Evolutionary conservation across 108 stramenopile genomes (phyloP).

Genomic region (Fragilariopsis cylindrus): DNA sequence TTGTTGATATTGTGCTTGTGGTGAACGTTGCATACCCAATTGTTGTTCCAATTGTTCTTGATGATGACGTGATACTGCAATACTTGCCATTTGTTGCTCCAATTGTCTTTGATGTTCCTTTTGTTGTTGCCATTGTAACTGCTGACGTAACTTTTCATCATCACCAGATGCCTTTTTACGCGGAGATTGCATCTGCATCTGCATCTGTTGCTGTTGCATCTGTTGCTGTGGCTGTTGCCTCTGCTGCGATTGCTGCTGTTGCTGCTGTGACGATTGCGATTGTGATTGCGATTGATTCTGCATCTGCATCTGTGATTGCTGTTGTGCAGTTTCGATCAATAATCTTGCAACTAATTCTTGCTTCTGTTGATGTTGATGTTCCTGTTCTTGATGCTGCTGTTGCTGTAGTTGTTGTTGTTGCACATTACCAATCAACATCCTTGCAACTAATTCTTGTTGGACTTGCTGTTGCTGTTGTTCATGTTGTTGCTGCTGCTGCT

Average conservation of each 20-base stretch:
- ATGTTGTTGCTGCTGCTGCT: too few species aligned
- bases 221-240: neutral
- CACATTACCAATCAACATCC: too few species aligned
- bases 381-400: too few species aligned
- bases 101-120: neutral
- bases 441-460: too few species aligned
- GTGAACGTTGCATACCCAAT: neutral
- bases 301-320: too few species aligned
- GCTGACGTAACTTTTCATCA: neutral
- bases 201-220: neutral
- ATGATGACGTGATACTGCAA: neutral
- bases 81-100: neutral
- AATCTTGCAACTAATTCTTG: too few species aligned
- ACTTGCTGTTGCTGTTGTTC: too few species aligned
- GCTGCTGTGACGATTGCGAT: neutral
- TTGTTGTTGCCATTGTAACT: neutral
- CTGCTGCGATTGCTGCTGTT: neutral
- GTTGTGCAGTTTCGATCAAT: too few species aligned
- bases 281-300: too few species aligned
- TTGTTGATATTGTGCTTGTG: neutral
- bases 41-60: neutral
- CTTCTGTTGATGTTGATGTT: too few species aligned
- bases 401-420: too few species aligned
- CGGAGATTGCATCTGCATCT: neutral
- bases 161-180: neutral